Percentiles rank a stretch among this genome's conserved stretches.
Conservation (phyloP, 192 early-diverging fungal species). For the Backusella psychrophila region DNA sequence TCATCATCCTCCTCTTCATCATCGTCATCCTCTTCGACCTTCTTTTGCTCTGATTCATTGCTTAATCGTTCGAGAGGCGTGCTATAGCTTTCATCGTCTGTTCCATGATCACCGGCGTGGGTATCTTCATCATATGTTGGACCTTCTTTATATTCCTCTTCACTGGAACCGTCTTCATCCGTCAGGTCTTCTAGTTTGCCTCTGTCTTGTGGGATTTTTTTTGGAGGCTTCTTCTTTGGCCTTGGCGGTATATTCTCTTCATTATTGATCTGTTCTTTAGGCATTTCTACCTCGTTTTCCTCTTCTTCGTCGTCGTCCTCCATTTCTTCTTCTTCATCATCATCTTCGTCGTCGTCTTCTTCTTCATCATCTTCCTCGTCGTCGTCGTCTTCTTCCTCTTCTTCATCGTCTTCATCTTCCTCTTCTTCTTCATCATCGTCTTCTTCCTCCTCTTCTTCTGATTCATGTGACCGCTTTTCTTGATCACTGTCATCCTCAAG, state of each 20-base stretch:
- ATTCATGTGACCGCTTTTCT: constrained; percentile 13
- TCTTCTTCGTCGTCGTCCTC: neutral
- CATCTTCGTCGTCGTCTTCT: constrained; percentile 24
- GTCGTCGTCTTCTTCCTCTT: constrained; percentile 30
- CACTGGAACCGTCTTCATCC: neutral
- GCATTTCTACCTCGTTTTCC: neutral
- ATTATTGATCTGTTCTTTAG: neutral
- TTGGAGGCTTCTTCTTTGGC: neutral
- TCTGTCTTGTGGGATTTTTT: neutral
- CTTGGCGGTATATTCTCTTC: neutral
- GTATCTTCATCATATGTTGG: neutral
- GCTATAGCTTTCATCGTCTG: constrained; percentile 1
- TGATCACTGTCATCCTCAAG: neutral
- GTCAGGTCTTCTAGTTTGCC: constrained; percentile 7
- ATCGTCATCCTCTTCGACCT: neutral
- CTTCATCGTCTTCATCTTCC: constrained; percentile 24
- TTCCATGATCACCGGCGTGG: neutral
- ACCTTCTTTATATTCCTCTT: neutral
- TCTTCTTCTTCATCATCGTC: constrained; percentile 27
- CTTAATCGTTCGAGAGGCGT: neutral
- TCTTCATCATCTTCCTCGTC: constrained; percentile 24
- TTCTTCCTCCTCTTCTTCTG: constrained; percentile 32
- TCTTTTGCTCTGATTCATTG: neutral
- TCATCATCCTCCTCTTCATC: constrained; percentile 1
- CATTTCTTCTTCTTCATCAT: neutral